Base-by-base conservation (phyloP, 2,329 filamentous ascomycete genomes). In the Cryphonectria parasitica region DNA sequence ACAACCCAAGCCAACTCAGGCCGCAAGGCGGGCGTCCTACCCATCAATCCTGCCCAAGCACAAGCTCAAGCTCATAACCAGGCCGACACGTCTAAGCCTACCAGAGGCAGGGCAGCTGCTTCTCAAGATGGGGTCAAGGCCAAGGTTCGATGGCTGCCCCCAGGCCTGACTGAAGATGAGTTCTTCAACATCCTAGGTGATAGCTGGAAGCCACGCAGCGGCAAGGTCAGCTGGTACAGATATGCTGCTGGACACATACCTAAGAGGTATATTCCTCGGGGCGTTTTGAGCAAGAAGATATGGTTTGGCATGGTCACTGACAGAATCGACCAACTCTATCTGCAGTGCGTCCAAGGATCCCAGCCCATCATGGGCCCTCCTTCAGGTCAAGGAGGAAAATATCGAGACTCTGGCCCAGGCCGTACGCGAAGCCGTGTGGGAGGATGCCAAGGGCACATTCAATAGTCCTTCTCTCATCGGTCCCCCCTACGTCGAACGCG, bases 211-310 rank as follows among this genome's bases (percentile, higher is more conserved):
- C 76, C 87, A 3, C 92, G 92, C n/a, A 88, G 87, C 64, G 94
- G 93, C 43, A 96, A 91, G 78, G 89, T 97, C 17, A 95, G 97
- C 79, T 98, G 93, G 93, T 85, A 92, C 74, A 87, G 87, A 64
- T 99, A 84, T 74, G 80, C 81, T 8, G 75, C 80, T 2, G 88
- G 88, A 70, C 97, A 97, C 78, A 85, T 95, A 61, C 95, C 94
- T 1, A 91, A 90, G 78, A 93, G 97, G 94, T 97, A 83, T 75
- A 89, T 82, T 45, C 15, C n/a, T 60, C 39, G 11, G 45, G 45
- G 45, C 45, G n/a, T 66, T 36, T 13, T 52, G n/a, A 17, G 25
- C n/a, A 13, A 34, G 13, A 61, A 39, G 58, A 19, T 65, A 34
- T 34, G 31, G 6, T 45, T 28, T 64, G 25, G 64, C 10, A 56